phyloP scores from a whole-genome alignment of 2,329 filamentous ascomycete genomes.

The Colletotrichum echinochloae region DNA sequence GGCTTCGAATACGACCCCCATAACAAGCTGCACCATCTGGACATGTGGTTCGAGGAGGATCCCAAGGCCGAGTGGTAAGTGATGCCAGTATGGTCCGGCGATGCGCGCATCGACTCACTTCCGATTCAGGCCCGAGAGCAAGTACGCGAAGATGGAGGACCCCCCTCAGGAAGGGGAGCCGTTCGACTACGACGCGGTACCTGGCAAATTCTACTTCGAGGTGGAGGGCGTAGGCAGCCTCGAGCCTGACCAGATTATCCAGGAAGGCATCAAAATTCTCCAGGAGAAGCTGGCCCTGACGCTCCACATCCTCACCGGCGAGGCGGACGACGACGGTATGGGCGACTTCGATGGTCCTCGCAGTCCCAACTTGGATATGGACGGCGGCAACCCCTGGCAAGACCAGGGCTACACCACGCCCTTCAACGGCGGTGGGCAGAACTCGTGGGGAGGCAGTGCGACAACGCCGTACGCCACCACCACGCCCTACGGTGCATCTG shows the following conservation, averaged over 20 bases:
- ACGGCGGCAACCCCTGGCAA: slow-evolving; percentile 68
- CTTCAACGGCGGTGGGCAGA: slow-evolving; percentile 69
- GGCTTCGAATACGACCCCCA: slow-evolving; percentile 98
- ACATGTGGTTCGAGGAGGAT: slow-evolving; percentile 95
- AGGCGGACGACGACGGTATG: slow-evolving; percentile 67
- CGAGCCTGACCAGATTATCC: slow-evolving; percentile 89
- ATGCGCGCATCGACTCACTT: slow-evolving; percentile 41
- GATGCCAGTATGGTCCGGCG: not conserved
- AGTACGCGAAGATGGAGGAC: slow-evolving; percentile 84
- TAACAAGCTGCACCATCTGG: slow-evolving; percentile 92
- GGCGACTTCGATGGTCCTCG: slow-evolving; percentile 73
- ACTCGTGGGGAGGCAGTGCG: slow-evolving; percentile 73
- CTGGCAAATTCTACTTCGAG: slow-evolving; percentile 90
- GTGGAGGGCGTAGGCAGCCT: slow-evolving; percentile 90
- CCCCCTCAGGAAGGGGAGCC: slow-evolving; percentile 83
- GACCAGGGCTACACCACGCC: slow-evolving; percentile 78
- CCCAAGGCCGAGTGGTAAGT: slow-evolving; percentile 85
- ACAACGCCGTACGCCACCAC: slow-evolving; percentile 58
- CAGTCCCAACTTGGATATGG: slow-evolving; percentile 73
- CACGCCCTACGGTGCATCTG: slow-evolving; percentile 63
- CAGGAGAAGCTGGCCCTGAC: slow-evolving; percentile 91
- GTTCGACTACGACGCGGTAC: slow-evolving; percentile 91
- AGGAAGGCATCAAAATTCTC: slow-evolving; percentile 87
- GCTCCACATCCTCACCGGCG: slow-evolving; percentile 71
- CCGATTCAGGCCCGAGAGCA: slow-evolving; percentile 77